Conservation (phyloP, 1,284 basidiomycete species). For the Austroboletus rostrupii region DNA sequence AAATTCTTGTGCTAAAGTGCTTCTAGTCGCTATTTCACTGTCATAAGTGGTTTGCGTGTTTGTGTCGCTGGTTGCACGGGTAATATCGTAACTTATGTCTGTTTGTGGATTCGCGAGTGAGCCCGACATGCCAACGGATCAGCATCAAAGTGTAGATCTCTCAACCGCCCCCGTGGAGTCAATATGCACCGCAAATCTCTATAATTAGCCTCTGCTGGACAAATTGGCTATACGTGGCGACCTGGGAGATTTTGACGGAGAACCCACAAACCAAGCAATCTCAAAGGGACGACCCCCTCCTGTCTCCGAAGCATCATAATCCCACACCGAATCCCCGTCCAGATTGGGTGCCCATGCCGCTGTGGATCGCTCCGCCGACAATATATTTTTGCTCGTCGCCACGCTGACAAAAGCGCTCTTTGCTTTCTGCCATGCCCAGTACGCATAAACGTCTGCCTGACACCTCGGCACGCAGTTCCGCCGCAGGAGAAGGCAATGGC, state of each 20-base stretch:
- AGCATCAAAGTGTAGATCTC: slow-evolving; percentile 30
- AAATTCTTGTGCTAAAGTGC: slow-evolving; percentile 35
- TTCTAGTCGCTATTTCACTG: slow-evolving; percentile 12
- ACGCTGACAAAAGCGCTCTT: slow-evolving; percentile 22
- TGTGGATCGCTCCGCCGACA: slow-evolving; percentile 48
- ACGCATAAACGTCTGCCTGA: slow-evolving; percentile 29
- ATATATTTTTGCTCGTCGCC: slow-evolving; percentile 15
- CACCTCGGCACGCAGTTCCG: slow-evolving; percentile 29
- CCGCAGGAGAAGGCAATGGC: slow-evolving; percentile 7
- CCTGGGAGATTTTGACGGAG: slow-evolving; percentile 18
- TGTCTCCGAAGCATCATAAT: slow-evolving; percentile 24
- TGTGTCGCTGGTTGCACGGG: slow-evolving; percentile 15
- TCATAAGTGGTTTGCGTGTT: slow-evolving; percentile 19
- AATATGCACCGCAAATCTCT: slow-evolving; percentile 15
- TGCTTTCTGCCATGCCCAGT: slow-evolving; percentile 36
- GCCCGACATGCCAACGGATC: slow-evolving; percentile 23
- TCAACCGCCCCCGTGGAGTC: slow-evolving; percentile 4
- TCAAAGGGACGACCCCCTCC: slow-evolving; percentile 15
- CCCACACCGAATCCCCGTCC: slow-evolving; percentile 28
- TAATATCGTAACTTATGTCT: slow-evolving; percentile 21
- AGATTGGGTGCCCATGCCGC: slow-evolving; percentile 34
- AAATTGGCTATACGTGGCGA: slow-evolving; percentile 24
- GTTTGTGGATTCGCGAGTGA: slow-evolving; percentile 11
- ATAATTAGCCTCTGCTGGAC: slow-evolving; percentile 21
- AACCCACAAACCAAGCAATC: slow-evolving; percentile 18